A percentile compares a stretch with the other conserved stretches of the same genome.
phyloP scores from a whole-genome alignment of 306 rosid species.

The Dalbergia oliveri region DNA sequence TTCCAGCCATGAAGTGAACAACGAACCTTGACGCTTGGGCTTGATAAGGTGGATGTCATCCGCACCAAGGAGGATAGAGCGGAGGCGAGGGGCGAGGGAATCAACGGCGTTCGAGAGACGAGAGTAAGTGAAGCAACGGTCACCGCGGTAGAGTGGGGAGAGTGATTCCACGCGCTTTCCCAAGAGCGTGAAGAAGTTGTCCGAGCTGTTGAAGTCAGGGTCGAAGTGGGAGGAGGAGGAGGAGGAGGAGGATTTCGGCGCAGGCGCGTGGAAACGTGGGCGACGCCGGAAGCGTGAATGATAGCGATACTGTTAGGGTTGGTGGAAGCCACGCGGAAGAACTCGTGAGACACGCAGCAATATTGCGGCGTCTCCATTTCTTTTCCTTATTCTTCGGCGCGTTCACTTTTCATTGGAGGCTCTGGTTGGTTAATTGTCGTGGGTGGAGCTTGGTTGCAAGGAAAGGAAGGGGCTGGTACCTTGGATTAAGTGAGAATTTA shows the following conservation, averaged over 20 bases:
- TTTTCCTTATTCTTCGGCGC: not conserved
- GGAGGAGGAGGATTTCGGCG: slow-evolving; percentile 25
- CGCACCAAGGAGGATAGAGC: slow-evolving; percentile 57
- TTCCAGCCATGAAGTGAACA: not conserved
- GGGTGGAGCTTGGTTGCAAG: no score
- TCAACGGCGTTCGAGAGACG: slow-evolving; percentile 58
- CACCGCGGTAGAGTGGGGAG: slow-evolving; percentile 61
- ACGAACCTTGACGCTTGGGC: slow-evolving; percentile 53
- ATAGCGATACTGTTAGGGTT: slow-evolving; percentile 74
- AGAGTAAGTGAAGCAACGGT: slow-evolving; percentile 75
- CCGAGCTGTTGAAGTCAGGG: not conserved
- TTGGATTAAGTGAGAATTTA: no score
- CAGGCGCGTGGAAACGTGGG: slow-evolving; percentile 47
- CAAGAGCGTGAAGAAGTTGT: slow-evolving; percentile 34
- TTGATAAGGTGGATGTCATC: slow-evolving; percentile 56
- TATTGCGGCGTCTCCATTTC: not conserved
- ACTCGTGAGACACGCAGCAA: slow-evolving; percentile 80
- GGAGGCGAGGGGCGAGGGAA: slow-evolving; percentile 74
- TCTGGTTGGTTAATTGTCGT: no score
- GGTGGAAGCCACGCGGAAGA: slow-evolving; percentile 57
- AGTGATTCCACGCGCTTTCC: slow-evolving; percentile 41
- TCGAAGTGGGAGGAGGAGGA: slow-evolving; percentile 25
- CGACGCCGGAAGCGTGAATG: slow-evolving; percentile 71
- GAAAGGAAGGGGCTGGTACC: no score
- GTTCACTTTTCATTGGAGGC: no score